Percentiles rank a stretch among this genome's conserved stretches.
These are phyloP conservation scores for Mortierella sp. DNA, from an alignment of 371 early-diverging fungal genomes.

Conservation along the genomic window DNA sequence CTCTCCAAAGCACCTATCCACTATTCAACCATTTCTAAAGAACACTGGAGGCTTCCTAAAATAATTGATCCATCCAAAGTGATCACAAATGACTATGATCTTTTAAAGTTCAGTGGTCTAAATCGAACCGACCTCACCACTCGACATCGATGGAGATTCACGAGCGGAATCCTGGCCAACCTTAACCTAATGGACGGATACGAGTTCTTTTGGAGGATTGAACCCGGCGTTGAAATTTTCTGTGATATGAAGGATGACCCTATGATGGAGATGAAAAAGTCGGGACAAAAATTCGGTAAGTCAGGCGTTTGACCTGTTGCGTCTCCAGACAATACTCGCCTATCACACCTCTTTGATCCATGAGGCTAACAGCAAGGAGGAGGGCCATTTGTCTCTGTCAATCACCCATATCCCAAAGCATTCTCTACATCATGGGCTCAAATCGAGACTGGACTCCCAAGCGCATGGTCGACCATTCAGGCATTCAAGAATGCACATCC, in stretches of 20 bases:
- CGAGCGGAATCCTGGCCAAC: constrained; percentile 90
- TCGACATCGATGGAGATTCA: constrained; percentile 91
- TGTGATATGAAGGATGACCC: constrained; percentile 93
- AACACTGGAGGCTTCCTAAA: constrained; percentile 58
- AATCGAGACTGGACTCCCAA: constrained; percentile 14
- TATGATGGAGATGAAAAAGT: constrained; percentile 29
- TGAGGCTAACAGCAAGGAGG: no score
- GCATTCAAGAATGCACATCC: constrained; percentile 17
- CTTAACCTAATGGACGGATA: constrained; percentile 80
- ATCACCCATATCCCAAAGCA: no score
- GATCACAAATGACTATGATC: constrained; percentile 13
- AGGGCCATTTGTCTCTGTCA: no score
- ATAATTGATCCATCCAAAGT: constrained; percentile 52
- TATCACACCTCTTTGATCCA: no score
- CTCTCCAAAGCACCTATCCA: constrained; percentile 46
- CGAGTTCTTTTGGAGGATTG: constrained; percentile 96
- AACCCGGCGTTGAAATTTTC: constrained; percentile 85
- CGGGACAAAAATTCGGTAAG: constrained; percentile 35
- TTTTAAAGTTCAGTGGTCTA: constrained; percentile 14
- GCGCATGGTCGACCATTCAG: constrained; percentile 20
- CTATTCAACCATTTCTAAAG: constrained; percentile 57
- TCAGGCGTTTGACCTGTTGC: not conserved
- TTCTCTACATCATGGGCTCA: not conserved
- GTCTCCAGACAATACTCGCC: not conserved
- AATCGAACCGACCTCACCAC: constrained; percentile 58